Base-by-base conservation (phyloP, 2,329 filamentous ascomycete species). In the Fusarium equiseti region DNA sequence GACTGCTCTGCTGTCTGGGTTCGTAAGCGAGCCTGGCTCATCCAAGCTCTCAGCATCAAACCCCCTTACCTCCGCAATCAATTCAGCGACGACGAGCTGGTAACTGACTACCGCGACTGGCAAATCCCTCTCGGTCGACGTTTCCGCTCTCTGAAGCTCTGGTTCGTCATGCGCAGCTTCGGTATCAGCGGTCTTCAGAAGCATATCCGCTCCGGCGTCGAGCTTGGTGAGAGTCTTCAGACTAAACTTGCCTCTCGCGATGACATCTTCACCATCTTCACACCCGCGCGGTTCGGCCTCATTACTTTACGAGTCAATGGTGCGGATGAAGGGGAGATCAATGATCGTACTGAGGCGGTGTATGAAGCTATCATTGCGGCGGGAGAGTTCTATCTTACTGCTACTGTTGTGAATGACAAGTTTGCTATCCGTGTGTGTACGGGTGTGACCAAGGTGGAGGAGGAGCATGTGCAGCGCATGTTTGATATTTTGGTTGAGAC, bases 91-190 rank as follows among this genome's bases (percentile, higher is more conserved):
- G 88, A 87, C 40, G 94, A 94, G 0, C 86, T 95, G 3, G 95
- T 98, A 2, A 97, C 94, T 26, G 95, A 98, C 81, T 98, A 97
- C 83, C 89, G 95, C 49, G 95, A 98, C 84, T 98, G 95, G 95
- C 94, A 97, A 82, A 97, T 98, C 75, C 94, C 95, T 0, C 89
- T 98, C 0, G 95, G 95, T 11, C 87, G 95, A 5, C 87, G 95
- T 18, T 98, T 98, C 86, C 88, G 95, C 65, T 90, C 91, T 5
- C 82, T 98, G 62, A 98, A 98, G 83, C 90, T 97, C 69, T 98
- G 95, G 95, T 98, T 98, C 78, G 94, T 98, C 10, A 83, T 98
- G 75, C 87, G 95, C 46, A 90, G 88, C 45, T 97, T 94, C 77
- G 95, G 95, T 50, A 83, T 97, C 54, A 85, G 86, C 31, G 95